Conservation (phyloP, 2,329 filamentous ascomycete species). For the Chaetomiaceae sp. region DNA sequence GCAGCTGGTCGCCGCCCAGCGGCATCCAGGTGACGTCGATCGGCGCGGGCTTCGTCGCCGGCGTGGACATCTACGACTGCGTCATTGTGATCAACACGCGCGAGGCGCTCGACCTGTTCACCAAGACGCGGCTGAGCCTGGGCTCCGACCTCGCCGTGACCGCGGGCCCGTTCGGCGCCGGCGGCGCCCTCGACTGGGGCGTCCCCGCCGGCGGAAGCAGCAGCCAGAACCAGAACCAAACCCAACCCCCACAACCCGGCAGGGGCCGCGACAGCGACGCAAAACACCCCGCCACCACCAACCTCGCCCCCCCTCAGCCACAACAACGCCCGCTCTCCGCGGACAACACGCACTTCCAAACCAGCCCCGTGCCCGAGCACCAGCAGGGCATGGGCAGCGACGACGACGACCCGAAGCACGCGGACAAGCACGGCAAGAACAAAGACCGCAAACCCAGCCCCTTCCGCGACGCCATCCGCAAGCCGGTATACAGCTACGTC, state of each 20-base stretch:
- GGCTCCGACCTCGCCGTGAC: conserved; percentile 73
- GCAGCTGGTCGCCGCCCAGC: conserved; percentile 71
- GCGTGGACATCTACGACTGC: conserved; percentile 84
- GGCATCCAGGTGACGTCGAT: conserved; percentile 77
- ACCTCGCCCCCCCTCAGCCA: conserved; percentile 14
- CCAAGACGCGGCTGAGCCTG: conserved; percentile 65
- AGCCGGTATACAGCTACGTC: conserved; percentile 61
- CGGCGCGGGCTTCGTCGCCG: conserved; percentile 72
- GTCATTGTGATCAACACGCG: conserved; percentile 79
- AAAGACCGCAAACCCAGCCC: conserved; percentile 24
- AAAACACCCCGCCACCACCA: conserved; percentile 6
- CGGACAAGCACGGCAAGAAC: too few relatives aligned
- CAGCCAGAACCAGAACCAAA: conserved; percentile 13
- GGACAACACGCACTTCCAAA: conserved; percentile 16
- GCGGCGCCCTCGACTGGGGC: conserved; percentile 62
- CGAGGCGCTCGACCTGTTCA: conserved; percentile 71
- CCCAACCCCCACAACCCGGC: conserved; percentile 13
- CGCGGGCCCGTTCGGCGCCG: conserved; percentile 63
- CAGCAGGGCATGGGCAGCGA: conserved; percentile 9
- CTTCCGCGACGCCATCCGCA: conserved; percentile 27
- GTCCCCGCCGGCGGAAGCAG: conserved; percentile 22
- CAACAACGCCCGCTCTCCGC: conserved; percentile 14
- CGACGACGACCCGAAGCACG: conserved; percentile 12
- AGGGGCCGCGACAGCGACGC: conserved; percentile 12
- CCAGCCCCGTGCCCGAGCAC: conserved; percentile 4